Evolutionary conservation across 805 yeast genomes (phyloP).

Genomic region (Groenewaldozyma tartarivorans): DNA sequence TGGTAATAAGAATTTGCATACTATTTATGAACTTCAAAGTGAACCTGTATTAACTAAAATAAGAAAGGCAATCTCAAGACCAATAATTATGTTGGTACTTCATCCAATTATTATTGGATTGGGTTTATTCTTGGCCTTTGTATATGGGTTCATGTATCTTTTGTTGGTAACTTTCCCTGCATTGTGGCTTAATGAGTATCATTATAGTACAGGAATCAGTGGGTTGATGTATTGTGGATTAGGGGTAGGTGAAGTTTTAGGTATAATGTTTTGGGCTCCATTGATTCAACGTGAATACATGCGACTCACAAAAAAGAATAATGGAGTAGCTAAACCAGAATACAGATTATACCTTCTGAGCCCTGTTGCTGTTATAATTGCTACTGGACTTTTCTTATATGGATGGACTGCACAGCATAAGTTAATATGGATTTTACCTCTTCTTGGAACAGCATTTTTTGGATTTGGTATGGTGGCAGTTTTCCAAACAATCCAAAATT

Average conservation of each 20-base stretch:
- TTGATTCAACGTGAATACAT: conserved; percentile 34
- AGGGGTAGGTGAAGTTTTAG: conserved; percentile 45
- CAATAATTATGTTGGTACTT: conserved; percentile 40
- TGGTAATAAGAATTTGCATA: conserved; percentile 47
- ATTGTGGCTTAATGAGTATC: conserved; percentile 40
- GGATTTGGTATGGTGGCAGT: conserved; percentile 51
- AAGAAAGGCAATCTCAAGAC: conserved; percentile 45
- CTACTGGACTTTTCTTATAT: conserved; percentile 56
- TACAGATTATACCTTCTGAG: conserved; percentile 45
- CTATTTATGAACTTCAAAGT: conserved; percentile 39
- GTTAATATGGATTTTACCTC: conserved; percentile 54
- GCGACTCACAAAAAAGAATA: conserved; percentile 31
- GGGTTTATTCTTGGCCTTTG: conserved; percentile 55
- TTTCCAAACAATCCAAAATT: conserved; percentile 60
- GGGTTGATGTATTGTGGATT: conserved; percentile 54
- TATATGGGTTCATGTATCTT: conserved; percentile 57
- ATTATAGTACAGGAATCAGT: conserved; percentile 37
- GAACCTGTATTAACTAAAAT: conserved; percentile 17
- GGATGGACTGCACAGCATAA: conserved; percentile 60
- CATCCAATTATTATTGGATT: conserved; percentile 59
- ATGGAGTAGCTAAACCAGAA: conserved; percentile 54
- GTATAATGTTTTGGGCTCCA: conserved; percentile 41
- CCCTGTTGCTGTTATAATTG: conserved; percentile 41
- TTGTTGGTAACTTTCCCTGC: conserved; percentile 52
- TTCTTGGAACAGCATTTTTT: conserved; percentile 50